Evolutionary conservation across 176 grass and related monocot species (phyloP), one percentile per base, ranked within the genome.

Genomic region (Triticum dicoccoides): DNA sequence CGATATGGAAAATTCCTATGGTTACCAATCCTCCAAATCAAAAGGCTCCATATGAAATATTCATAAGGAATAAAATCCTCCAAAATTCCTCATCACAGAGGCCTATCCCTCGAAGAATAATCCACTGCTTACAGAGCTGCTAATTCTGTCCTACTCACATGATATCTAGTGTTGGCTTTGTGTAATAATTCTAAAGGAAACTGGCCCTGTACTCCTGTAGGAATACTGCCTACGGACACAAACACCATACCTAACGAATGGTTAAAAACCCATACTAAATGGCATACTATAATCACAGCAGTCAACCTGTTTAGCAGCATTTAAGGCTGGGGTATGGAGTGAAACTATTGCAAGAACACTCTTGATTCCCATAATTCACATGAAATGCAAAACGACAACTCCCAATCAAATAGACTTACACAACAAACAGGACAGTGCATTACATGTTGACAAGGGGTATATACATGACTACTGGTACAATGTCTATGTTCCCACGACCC

Each of bases 371-470:
- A 59, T 42, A 76, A 35, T 23, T 84, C 18, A 76, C 42, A 45
- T 37, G 42, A 47, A 58, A 24, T 9, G 12, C 9, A 34, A 54
- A 76, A 84, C 45, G 0, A 78, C 15, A 39, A 65, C 76, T 56
- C 13, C 30, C 44, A 85, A 65, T 65, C n/a, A 52, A 78, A 68
- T 85, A 64, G 33, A 78, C 73, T 77, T 85, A 25, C 33, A 67
- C 75, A 12, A 12, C 9, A 0, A 77, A 68, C 32, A 77, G 14
- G 21, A 23, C 4, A 13, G 42, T 54, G 23, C 10, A 82, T 29
- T 34, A 82, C 24, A 52, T 51, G 29, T 30, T 78, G 33, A 84
- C 51, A 33, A 80, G 61, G 30, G 34, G 80, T 21, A 74, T 18
- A 70, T 80, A 87, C 29, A 84, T 25, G 42, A 29, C 21, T 52